phyloP scores from a whole-genome alignment of 805 yeast species.

The Sugiyamaella marilandica region DNA sequence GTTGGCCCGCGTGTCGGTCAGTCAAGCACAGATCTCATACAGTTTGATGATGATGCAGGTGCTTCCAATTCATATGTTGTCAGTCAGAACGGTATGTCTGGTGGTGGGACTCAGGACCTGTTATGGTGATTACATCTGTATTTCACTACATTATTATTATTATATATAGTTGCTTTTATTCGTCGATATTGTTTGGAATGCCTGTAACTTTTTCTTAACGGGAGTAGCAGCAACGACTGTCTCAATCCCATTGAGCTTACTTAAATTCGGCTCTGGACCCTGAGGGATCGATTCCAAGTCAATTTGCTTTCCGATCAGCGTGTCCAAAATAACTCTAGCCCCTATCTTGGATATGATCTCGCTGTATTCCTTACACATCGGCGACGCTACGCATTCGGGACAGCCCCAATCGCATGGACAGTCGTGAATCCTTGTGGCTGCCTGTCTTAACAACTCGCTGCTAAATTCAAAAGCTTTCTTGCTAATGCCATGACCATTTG shows the following conservation, averaged over 20 bases:
- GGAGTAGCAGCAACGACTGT: slow-evolving; percentile 14
- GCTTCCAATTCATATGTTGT: slow-evolving; percentile 7
- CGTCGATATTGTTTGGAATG: not conserved
- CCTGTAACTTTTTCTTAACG: not conserved
- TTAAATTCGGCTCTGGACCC: slow-evolving; percentile 35
- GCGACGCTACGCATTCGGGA: slow-evolving; percentile 81
- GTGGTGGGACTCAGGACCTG: slow-evolving; percentile 13
- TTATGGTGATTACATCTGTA: slow-evolving; percentile 11
- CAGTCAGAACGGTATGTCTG: slow-evolving; percentile 16
- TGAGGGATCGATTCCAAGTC: slow-evolving; percentile 38
- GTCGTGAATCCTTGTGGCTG: slow-evolving; percentile 51
- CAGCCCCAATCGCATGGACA: slow-evolving; percentile 67
- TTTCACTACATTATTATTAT: not conserved
- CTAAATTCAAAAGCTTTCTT: slow-evolving; percentile 75
- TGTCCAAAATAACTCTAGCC: slow-evolving; percentile 61
- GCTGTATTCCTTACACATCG: slow-evolving; percentile 74
- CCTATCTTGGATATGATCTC: slow-evolving; percentile 86
- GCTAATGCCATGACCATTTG: slow-evolving; percentile 68
- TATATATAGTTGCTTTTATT: not conserved
- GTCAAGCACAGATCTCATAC: slow-evolving; percentile 5
- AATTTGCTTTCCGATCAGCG: slow-evolving; percentile 51
- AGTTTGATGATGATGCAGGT: slow-evolving; percentile 4
- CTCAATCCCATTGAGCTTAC: slow-evolving; percentile 7
- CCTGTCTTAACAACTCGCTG: slow-evolving; percentile 53
- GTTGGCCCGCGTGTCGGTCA: not conserved